These are phyloP conservation scores for Skeletonema menzelii DNA, from an alignment of 108 stramenopile genomes.

Conservation along the genomic window DNA sequence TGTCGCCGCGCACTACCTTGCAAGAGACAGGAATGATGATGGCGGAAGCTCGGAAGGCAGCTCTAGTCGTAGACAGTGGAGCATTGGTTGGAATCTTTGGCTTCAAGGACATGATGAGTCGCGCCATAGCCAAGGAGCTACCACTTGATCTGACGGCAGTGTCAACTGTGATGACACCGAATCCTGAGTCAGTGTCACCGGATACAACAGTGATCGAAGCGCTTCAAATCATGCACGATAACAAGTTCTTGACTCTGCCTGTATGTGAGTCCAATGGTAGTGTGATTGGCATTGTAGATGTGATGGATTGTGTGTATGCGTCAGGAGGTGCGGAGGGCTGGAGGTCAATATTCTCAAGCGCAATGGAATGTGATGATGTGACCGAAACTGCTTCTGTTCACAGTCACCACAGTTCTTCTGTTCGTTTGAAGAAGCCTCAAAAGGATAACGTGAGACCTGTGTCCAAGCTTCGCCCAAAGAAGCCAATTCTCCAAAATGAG, in stretches of 20 bases:
- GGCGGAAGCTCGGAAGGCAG: constrained; percentile 86
- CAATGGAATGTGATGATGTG: constrained; percentile 72
- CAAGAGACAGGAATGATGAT: constrained; percentile 79
- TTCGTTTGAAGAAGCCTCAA: constrained; percentile 2
- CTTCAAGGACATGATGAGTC: constrained; percentile 93
- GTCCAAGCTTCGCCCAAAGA: constrained; percentile 76
- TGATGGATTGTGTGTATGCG: constrained; percentile 92
- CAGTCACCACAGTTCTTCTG: constrained; percentile 26
- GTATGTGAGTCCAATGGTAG: constrained; percentile 80
- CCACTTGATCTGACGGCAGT: constrained; percentile 73
- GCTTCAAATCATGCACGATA: constrained; percentile 90
- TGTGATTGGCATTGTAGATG: constrained; percentile 93
- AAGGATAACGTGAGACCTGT: constrained; percentile 37
- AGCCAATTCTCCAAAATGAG: constrained; percentile 18
- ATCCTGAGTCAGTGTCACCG: constrained; percentile 88
- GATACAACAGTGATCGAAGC: constrained; percentile 90
- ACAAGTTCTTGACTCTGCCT: constrained; percentile 92
- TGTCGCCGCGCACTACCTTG: constrained; percentile 64
- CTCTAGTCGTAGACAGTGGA: constrained; percentile 77
- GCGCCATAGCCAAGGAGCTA: constrained; percentile 85
- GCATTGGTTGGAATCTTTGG: constrained; percentile 89
- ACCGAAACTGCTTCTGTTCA: constrained; percentile 55
- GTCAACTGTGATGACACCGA: constrained; percentile 86
- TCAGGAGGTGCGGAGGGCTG: constrained; percentile 87
- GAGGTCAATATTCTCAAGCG: constrained; percentile 77